A percentile compares a stretch with the other conserved stretches of the same genome.
Evolutionary conservation across 2,329 filamentous ascomycete genomes (phyloP).

Genomic region (Phialophora macrospora): DNA sequence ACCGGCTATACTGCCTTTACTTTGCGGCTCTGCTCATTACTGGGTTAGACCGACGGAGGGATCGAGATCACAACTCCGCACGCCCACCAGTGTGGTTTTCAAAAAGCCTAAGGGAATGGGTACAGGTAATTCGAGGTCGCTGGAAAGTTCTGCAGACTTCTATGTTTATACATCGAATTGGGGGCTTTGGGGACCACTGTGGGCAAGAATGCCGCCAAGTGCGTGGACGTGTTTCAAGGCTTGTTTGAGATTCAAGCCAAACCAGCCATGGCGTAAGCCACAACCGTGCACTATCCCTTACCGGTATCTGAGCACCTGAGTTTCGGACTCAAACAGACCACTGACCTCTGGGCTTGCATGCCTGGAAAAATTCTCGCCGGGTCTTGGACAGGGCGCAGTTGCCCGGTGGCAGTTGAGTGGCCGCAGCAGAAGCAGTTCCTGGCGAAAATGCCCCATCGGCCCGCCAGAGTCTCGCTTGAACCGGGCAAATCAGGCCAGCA

Average conservation of each 20-base stretch:
- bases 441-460: neutral
- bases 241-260: constrained; percentile 29
- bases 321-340: constrained; percentile 1
- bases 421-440: neutral
- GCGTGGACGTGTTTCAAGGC: constrained; percentile 30
- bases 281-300: constrained; percentile 12
- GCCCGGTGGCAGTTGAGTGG: neutral
- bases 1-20: neutral
- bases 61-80: neutral
- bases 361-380: constrained; percentile 1
- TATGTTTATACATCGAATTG: neutral
- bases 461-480: neutral
- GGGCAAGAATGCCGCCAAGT: constrained; percentile 5
- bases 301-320: neutral
- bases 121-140: neutral
- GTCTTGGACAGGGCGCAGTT: neutral
- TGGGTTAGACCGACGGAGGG: too few species aligned
- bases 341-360: constrained; percentile 3
- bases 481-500: constrained; percentile 1
- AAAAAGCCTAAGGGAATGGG: neutral
- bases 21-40: neutral
- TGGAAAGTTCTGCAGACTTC: neutral
- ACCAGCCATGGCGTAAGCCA: constrained; percentile 23
- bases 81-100: neutral
- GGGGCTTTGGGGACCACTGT: constrained; percentile 3